Conservation (phyloP, 345 rosid genomes). For the Camelina sativa region DNA sequence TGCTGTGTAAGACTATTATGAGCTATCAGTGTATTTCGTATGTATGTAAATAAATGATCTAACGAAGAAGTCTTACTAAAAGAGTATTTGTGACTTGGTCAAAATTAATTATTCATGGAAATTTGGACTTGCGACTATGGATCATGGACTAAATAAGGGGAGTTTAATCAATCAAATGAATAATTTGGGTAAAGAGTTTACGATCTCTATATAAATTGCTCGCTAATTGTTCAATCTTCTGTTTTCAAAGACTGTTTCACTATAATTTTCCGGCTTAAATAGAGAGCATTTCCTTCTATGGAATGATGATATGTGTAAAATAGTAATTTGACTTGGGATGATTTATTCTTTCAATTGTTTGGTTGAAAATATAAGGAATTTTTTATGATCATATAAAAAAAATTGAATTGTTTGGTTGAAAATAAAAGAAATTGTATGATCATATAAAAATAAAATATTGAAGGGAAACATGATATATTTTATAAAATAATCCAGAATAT, state of each 20-base stretch:
- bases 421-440: not conserved
- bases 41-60: constrained; percentile 20
- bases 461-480: not conserved
- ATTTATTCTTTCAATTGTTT: not conserved
- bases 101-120: constrained; percentile 27
- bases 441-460: not conserved
- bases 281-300: not conserved
- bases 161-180: not conserved
- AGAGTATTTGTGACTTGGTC: not conserved
- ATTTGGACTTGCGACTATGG: not conserved
- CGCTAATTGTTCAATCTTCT: not conserved
- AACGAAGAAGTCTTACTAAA: not conserved
- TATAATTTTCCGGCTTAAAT: not conserved
- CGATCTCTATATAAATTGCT: not conserved
- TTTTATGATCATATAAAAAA: no score
- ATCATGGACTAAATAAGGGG: constrained; percentile 6
- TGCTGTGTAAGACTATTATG: not conserved
- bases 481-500: not conserved
- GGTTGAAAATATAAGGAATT: no score
- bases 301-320: not conserved
- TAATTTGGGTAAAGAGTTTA: not conserved
- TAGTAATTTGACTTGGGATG: not conserved
- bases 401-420: not conserved
- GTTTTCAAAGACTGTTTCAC: constrained; percentile 14
- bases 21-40: constrained; percentile 6